A percentile compares a stretch with the other conserved stretches of the same genome.
phyloP scores from a whole-genome alignment of 352 stramenopile species.

The Peronospora farinosa region DNA sequence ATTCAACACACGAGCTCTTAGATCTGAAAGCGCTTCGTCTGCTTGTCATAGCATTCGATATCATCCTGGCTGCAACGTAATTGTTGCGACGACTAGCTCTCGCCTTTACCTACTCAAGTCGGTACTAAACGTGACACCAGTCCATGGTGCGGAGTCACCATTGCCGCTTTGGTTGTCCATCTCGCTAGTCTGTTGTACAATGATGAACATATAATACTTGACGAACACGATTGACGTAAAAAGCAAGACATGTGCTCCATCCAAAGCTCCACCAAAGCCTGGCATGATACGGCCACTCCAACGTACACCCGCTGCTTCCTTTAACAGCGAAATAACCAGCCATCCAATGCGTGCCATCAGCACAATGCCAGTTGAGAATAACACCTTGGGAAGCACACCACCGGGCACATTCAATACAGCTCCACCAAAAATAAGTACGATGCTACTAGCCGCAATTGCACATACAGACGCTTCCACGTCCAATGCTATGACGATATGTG shows the following conservation, averaged over 20 bases:
- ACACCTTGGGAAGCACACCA: conserved; percentile 53
- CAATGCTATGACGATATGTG: conserved; percentile 38
- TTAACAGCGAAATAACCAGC: conserved; percentile 89
- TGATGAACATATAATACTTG: conserved; percentile 43
- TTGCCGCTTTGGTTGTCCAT: conserved; percentile 11
- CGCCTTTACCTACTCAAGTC: conserved; percentile 12
- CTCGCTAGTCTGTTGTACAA: conserved; percentile 8
- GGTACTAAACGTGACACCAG: conserved; percentile 28
- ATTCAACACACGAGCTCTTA: too few relatives aligned
- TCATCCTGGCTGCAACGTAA: too few relatives aligned
- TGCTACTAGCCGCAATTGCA: conserved; percentile 32
- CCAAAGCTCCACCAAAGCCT: conserved; percentile 89
- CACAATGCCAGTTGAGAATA: conserved; percentile 76
- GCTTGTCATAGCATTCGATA: too few relatives aligned
- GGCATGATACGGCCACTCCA: conserved; percentile 90
- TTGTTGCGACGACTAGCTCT: neutral
- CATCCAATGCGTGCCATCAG: conserved; percentile 88
- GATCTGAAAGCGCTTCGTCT: too few relatives aligned
- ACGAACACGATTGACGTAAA: conserved; percentile 62
- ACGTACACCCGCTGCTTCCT: conserved; percentile 88
- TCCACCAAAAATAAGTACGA: conserved; percentile 33
- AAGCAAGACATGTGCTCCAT: conserved; percentile 88
- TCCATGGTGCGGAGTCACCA: conserved; percentile 19
- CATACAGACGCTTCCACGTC: conserved; percentile 42
- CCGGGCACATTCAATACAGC: conserved; percentile 29